A percentile compares a stretch with the other conserved stretches of the same genome.
Evolutionary conservation across 192 early-diverging fungal genomes (phyloP).

Genomic region (Linnemannia zychae): DNA sequence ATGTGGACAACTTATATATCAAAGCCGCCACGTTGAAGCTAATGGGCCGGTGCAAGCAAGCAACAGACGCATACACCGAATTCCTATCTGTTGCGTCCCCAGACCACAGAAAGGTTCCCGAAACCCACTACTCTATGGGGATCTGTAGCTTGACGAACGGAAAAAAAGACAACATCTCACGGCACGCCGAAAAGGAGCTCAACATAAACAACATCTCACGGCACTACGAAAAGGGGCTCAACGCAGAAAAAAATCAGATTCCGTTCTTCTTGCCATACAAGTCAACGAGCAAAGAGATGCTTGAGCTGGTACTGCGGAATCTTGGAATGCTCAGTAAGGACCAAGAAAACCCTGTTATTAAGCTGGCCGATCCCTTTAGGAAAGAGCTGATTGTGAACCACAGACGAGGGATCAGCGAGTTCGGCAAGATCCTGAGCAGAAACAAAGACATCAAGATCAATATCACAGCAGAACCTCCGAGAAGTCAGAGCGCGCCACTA

Average conservation of each 20-base stretch:
- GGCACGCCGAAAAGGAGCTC: conserved; percentile 30
- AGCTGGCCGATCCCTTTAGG: conserved; percentile 41
- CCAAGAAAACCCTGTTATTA: conserved; percentile 37
- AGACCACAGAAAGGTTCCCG: conserved; percentile 48
- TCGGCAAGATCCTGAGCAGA: conserved; percentile 36
- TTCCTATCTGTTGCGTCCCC: conserved; percentile 34
- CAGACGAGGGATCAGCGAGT: conserved; percentile 33
- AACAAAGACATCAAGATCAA: conserved; percentile 20
- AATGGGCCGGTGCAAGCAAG: conserved; percentile 43
- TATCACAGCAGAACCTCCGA: conserved; percentile 44
- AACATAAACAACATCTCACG: conserved; percentile 24
- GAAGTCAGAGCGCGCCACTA: conserved; percentile 44
- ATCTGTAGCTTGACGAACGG: conserved; percentile 23
- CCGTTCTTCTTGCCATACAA: conserved; percentile 41
- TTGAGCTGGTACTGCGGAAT: conserved; percentile 33
- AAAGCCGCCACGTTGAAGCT: conserved; percentile 43
- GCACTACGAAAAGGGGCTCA: conserved; percentile 34
- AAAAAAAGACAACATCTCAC: conserved; percentile 24
- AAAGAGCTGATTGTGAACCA: conserved; percentile 47
- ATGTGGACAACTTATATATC: conserved; percentile 41
- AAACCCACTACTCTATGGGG: conserved; percentile 41
- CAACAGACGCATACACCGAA: conserved; percentile 46
- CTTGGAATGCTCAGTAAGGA: conserved; percentile 24
- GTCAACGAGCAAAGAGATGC: conserved; percentile 41
- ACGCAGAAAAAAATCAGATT: conserved; percentile 45